A percentile compares a stretch with the other conserved stretches of the same genome.
phyloP scores from a whole-genome alignment of 2,329 filamentous ascomycete species.

The Metarhizium humberi region DNA sequence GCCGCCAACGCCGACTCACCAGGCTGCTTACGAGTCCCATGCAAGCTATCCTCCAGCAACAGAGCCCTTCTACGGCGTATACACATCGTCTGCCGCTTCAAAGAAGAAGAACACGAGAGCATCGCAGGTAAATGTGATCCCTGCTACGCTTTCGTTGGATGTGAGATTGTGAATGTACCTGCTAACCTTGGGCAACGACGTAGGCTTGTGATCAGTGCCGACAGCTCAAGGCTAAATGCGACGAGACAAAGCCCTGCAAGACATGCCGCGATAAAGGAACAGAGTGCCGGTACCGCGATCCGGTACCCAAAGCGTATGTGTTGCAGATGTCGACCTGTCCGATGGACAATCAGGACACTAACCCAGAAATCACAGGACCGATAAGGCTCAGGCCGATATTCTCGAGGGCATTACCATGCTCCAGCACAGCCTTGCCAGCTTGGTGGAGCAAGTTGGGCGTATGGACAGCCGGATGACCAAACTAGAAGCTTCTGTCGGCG shows the following conservation, averaged over 20 bases:
- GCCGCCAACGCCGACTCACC: conserved; percentile 31
- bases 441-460: conserved; percentile 27
- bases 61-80: conserved; percentile 30
- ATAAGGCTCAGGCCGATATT: conserved; percentile 53
- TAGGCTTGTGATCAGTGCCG: conserved; percentile 89
- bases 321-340: not conserved
- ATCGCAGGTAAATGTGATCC: conserved; percentile 41
- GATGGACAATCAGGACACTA: not conserved
- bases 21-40: conserved; percentile 28
- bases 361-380: conserved; percentile 31
- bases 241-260: conserved; percentile 75
- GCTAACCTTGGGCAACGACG: conserved; percentile 6
- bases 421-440: conserved; percentile 24
- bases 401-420: conserved; percentile 42
- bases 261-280: conserved; percentile 82
- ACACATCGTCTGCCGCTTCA: conserved; percentile 29
- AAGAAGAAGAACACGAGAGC: conserved; percentile 58
- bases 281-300: conserved; percentile 81
- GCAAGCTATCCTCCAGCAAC: conserved; percentile 21
- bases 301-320: conserved; percentile 75
- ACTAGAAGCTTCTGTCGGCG: conserved; percentile 21
- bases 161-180: not conserved
- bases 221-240: conserved; percentile 82
- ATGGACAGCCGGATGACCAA: conserved; percentile 28
- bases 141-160: not conserved